phyloP scores from a whole-genome alignment of 768 basidiomycete genomes.

The Gloeopeniophorella convolvens region DNA sequence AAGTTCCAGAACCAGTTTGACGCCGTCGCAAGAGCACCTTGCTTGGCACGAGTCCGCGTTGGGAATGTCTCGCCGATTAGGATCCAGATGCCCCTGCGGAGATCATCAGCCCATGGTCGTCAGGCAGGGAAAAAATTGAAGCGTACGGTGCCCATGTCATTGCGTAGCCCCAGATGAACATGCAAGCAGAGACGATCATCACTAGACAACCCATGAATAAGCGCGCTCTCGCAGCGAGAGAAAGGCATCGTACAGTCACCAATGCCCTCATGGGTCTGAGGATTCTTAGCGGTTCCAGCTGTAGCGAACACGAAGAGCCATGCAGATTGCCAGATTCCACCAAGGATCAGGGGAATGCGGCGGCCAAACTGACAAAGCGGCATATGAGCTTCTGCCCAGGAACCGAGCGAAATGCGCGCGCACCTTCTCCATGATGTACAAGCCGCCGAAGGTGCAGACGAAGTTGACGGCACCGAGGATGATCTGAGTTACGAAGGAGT shows the following conservation, averaged over 20 bases:
- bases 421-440: constrained; percentile 66
- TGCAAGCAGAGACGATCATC: constrained; percentile 49
- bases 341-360: constrained; percentile 55
- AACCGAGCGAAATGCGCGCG: constrained; percentile 17
- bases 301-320: constrained; percentile 73
- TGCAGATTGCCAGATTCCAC: constrained; percentile 60
- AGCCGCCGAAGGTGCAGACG: constrained; percentile 60
- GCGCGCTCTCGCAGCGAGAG: background rate
- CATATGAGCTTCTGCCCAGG: too few relatives aligned
- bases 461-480: constrained; percentile 74
- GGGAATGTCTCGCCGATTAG: constrained; percentile 74
- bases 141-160: constrained; percentile 60
- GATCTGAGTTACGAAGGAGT: constrained; percentile 67
- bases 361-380: constrained; percentile 73
- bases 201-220: constrained; percentile 11
- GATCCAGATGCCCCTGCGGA: constrained; percentile 61
- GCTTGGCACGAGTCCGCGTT: constrained; percentile 63
- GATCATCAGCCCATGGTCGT: background rate
- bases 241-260: constrained; percentile 40
- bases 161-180: constrained; percentile 69
- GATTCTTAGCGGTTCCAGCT: constrained; percentile 59
- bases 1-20: constrained; percentile 68
- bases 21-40: constrained; percentile 59
- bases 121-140: background rate
- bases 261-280: constrained; percentile 38